Base-by-base conservation (phyloP, 257 asterid species). In the Paulownia fortunei region DNA sequence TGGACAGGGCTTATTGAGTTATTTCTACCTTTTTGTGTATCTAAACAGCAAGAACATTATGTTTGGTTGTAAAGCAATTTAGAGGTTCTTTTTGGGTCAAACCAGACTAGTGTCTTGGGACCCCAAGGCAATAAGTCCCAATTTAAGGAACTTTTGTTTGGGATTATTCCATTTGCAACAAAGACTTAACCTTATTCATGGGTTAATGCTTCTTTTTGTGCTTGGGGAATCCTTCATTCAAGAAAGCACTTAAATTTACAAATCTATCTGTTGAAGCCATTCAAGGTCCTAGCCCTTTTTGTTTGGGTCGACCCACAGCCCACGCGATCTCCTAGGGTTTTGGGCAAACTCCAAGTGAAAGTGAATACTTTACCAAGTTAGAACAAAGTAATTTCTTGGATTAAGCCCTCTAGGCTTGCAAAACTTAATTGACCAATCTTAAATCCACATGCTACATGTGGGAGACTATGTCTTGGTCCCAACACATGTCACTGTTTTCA, bases 371-470 rank as follows among this genome's bases (percentile, higher is more conserved):
- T 71, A 75, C 42, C 39, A 30, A 58, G 46, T 55, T 54, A 44
- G 76, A 81, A 67, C 76, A 82, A 84, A 76, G 82, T 73, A 59
- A 80, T 54, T 27, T 83, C 81, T 87, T 83, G 89, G 92, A 81
- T 80, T 88, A 73, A 82, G 80, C 84, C 69, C 72, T 67, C 75
- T 55, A 67, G 80, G 77, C 75, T 60, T 69, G 76, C 65, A 4
- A 77, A 67, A 69, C 73, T 47, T 10, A 82, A 64, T 87, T 81
- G 73, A 87, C 69, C 76, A 83, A 78, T 82, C 74, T 78, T 85
- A 82, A 79, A 69, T 65, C 80, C 90, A 86, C 91, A 88, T 87
- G 90, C 86, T 70, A 23, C 90, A 80, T 85, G 84, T 87, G 89
- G 89, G 88, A 83, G 86, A 65, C 66, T 72, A 67, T 65, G 79